Evolutionary conservation across 768 basidiomycete genomes (phyloP).

Genomic region (Leccinum pellstonianum): DNA sequence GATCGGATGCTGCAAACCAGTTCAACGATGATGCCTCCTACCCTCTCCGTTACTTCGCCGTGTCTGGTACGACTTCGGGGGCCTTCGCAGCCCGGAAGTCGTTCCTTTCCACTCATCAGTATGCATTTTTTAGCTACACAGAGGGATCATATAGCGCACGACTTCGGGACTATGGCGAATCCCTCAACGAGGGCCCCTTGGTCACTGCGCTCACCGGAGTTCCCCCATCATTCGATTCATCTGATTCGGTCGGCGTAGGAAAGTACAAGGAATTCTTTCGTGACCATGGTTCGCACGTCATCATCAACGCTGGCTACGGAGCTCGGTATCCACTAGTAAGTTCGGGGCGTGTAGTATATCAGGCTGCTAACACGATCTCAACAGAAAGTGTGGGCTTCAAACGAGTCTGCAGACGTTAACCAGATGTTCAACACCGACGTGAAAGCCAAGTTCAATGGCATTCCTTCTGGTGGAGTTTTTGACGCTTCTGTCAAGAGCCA

Average conservation of each 20-base stretch:
- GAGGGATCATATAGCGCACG: not conserved
- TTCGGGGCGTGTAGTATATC: not conserved
- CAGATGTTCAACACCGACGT: too few species aligned
- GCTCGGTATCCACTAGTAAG: not conserved
- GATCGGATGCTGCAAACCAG: not conserved
- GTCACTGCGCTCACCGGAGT: not conserved
- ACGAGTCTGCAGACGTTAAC: too few species aligned
- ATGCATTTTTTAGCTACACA: conserved; percentile 6
- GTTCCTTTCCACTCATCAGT: conserved; percentile 4
- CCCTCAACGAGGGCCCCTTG: not conserved
- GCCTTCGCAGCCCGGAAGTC: conserved; percentile 4
- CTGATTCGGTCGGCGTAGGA: not conserved
- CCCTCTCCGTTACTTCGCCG: conserved; percentile 7
- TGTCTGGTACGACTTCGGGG: conserved; percentile 3
- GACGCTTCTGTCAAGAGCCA: too few species aligned
- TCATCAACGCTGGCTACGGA: not conserved
- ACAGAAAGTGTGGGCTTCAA: too few species aligned
- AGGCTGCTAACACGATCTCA: too few species aligned
- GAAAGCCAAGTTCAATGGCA: too few species aligned
- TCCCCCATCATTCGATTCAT: not conserved
- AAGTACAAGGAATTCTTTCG: not conserved
- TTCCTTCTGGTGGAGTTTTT: too few species aligned
- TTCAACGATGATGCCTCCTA: not conserved
- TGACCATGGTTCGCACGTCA: not conserved
- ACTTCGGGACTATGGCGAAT: not conserved